Percentiles rank a stretch among this genome's conserved stretches.
Conservation (phyloP, 306 rosid species). For the Luffa acutangula region DNA sequence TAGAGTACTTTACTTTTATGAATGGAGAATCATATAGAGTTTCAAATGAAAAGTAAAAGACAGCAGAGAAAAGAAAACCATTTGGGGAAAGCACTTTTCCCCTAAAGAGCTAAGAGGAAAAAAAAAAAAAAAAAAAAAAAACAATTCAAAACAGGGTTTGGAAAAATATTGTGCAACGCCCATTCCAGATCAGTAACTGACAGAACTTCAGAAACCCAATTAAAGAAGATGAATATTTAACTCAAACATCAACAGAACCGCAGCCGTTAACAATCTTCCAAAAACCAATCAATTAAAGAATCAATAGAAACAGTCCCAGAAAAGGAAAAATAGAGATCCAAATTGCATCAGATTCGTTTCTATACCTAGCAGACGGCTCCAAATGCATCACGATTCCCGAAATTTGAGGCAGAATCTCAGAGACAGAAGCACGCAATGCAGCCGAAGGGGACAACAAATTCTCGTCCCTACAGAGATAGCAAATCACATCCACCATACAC, state of each 20-base stretch:
- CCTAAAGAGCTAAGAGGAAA: background rate
- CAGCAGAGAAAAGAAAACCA: background rate
- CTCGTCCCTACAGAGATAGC: conserved; percentile 47
- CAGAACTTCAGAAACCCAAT: background rate
- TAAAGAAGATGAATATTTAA: background rate
- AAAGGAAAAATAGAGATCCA: background rate
- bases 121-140: background rate
- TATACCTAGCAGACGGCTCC: conserved; percentile 71
- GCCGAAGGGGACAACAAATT: conserved; percentile 47
- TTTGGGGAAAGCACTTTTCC: background rate
- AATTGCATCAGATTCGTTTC: background rate
- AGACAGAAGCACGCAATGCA: conserved; percentile 59
- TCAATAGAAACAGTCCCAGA: background rate
- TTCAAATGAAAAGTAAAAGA: background rate
- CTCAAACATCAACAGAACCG: background rate
- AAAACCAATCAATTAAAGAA: background rate
- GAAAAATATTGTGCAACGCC: background rate
- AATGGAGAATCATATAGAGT: background rate
- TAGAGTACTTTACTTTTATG: background rate
- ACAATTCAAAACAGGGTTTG: background rate
- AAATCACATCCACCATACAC: conserved; percentile 75
- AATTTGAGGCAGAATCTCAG: conserved; percentile 29
- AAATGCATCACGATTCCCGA: conserved; percentile 45
- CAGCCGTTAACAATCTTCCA: background rate
- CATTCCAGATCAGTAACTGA: background rate